Evolutionary conservation across 2,329 filamentous ascomycete genomes (phyloP).

Genomic region (Corynespora cassiicola): DNA sequence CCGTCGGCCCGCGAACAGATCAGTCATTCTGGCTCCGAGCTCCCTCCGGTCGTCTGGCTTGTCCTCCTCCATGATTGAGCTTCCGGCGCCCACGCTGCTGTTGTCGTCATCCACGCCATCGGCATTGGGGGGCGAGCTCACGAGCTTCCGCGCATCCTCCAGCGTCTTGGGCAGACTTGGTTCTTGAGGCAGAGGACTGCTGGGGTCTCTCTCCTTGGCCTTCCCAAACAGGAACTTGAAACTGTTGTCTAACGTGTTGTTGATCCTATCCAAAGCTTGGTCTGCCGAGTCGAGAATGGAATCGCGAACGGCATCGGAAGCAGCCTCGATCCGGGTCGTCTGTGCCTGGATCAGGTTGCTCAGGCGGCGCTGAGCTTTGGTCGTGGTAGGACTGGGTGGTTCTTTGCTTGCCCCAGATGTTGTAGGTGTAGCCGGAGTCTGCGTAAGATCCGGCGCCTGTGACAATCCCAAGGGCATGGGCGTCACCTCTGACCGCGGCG

Average conservation of each 20-base stretch:
- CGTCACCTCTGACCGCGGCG: conserved; percentile 46
- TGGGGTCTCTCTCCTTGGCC: conserved; percentile 70
- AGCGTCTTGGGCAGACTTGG: conserved; percentile 81
- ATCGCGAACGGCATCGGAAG: conserved; percentile 78
- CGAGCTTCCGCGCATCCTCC: conserved; percentile 88
- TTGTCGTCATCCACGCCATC: conserved; percentile 62
- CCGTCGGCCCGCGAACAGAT: conserved; percentile 73
- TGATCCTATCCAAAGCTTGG: conserved; percentile 89
- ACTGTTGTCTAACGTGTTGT: conserved; percentile 86
- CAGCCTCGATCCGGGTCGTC: conserved; percentile 79
- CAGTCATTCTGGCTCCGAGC: conserved; percentile 67
- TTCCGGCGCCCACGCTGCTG: conserved; percentile 57
- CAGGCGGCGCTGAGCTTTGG: conserved; percentile 73
- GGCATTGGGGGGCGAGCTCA: conserved; percentile 70
- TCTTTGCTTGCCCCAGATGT: conserved; percentile 20
- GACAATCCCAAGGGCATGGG: conserved; percentile 48
- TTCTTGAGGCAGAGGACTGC: conserved; percentile 34
- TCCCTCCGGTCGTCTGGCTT: conserved; percentile 37
- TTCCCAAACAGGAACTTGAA: conserved; percentile 93
- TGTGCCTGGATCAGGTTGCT: conserved; percentile 88
- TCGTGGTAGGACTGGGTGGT: conserved; percentile 45
- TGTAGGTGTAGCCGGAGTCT: conserved; percentile 45
- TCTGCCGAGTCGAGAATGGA: conserved; percentile 80
- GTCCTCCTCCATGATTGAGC: conserved; percentile 56
- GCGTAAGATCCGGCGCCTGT: conserved; percentile 45